Conservation (phyloP, 225 moss, liverwort and hornwort genomes). For the Ulota crispa region DNA sequence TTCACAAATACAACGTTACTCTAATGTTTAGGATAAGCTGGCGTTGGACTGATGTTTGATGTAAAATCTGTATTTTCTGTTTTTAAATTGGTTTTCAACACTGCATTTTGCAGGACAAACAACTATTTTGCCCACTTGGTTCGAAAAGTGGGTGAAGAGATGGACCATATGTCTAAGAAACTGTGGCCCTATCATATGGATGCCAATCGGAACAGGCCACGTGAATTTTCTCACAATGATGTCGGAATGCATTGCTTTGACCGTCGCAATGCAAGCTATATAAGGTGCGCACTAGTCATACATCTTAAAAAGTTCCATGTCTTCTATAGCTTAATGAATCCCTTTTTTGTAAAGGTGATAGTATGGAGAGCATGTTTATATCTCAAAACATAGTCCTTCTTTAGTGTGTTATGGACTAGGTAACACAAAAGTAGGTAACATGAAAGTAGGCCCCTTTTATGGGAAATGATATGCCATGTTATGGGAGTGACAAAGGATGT, state of each 20-base stretch:
- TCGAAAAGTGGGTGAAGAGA: constrained; percentile 34
- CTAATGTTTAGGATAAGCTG: neutral
- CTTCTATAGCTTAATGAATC: neutral
- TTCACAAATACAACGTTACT: too few species aligned
- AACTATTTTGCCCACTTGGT: constrained; percentile 38
- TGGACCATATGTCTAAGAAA: constrained; percentile 25
- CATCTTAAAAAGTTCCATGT: neutral
- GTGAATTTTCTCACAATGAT: constrained; percentile 26
- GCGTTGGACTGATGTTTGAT: neutral
- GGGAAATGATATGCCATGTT: too few species aligned
- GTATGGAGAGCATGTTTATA: too few species aligned
- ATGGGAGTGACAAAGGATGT: too few species aligned
- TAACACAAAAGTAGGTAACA: too few species aligned
- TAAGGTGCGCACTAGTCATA: constrained; percentile 13
- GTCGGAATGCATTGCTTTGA: constrained; percentile 31
- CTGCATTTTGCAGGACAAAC: constrained; percentile 21
- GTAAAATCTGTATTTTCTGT: neutral
- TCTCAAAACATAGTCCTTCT: too few species aligned
- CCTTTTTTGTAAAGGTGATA: too few species aligned
- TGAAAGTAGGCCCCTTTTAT: too few species aligned
- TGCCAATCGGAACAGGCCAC: constrained; percentile 28
- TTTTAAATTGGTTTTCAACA: neutral
- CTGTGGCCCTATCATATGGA: constrained; percentile 13
- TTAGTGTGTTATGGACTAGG: too few species aligned
- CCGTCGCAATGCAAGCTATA: constrained; percentile 33